phyloP scores from a whole-genome alignment of 2,329 filamentous ascomycete species.

The Phialocephala subalpina region DNA sequence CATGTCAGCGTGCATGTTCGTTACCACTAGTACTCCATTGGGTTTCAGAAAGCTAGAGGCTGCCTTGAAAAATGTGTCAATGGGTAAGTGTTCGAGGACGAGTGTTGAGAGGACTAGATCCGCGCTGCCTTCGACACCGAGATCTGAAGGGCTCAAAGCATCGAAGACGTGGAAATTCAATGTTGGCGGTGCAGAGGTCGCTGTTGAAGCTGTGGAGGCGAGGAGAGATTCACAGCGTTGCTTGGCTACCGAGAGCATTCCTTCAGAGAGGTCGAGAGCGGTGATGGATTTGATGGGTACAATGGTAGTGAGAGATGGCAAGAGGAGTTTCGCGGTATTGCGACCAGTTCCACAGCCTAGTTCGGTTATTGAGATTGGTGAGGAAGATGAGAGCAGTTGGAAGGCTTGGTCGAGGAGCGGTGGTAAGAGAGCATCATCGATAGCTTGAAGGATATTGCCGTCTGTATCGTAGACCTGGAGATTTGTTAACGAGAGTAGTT shows the following conservation, averaged over 20 bases:
- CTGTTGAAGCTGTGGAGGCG: not conserved
- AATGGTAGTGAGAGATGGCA: conserved; percentile 14
- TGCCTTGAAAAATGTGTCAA: conserved; percentile 57
- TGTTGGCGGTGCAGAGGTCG: not conserved
- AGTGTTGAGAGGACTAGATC: conserved; percentile 65
- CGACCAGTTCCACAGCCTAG: conserved; percentile 72
- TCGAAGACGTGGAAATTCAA: conserved; percentile 37
- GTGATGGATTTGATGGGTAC: conserved; percentile 38
- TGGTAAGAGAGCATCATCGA: conserved; percentile 65
- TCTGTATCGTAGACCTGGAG: conserved; percentile 66
- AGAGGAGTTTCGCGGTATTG: conserved; percentile 62
- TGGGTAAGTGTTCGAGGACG: conserved; percentile 69
- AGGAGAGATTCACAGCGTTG: conserved; percentile 22
- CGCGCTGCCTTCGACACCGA: conserved; percentile 23
- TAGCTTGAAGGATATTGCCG: conserved; percentile 70
- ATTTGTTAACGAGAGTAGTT: conserved; percentile 28
- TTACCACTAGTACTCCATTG: conserved; percentile 63
- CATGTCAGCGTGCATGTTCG: conserved; percentile 75
- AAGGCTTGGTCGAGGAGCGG: conserved; percentile 59
- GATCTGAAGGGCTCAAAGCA: conserved; percentile 33
- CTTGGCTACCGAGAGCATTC: conserved; percentile 64
- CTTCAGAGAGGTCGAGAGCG: conserved; percentile 60
- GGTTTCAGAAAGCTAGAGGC: conserved; percentile 53
- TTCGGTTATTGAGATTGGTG: conserved; percentile 58
- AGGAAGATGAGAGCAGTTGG: conserved; percentile 38